These are phyloP conservation scores for Penicillium longicatenatum DNA, from an alignment of 495 filamentous ascomycete species.

Conservation along the genomic window DNA sequence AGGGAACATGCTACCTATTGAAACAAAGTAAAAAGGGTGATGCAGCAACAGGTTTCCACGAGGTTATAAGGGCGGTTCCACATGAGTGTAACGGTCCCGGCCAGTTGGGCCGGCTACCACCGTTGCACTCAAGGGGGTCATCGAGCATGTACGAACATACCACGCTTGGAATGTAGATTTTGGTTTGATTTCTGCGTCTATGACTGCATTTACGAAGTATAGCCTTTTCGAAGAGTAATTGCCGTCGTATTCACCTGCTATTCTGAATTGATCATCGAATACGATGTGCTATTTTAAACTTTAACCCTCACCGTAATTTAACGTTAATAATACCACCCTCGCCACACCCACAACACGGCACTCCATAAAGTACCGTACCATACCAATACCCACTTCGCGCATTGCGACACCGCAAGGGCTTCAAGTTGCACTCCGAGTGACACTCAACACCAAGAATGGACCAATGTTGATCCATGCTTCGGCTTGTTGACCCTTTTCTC, in stretches of 20 bases:
- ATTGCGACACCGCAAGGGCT: slow-evolving; percentile 34
- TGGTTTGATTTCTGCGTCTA: too few relatives aligned
- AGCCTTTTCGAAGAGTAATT: not conserved
- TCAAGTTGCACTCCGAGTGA: slow-evolving; percentile 32
- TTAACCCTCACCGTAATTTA: not conserved
- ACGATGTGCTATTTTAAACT: not conserved
- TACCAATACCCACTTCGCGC: slow-evolving; percentile 25
- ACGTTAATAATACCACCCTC: slow-evolving; percentile 5
- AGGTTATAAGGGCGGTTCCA: slow-evolving; percentile 26
- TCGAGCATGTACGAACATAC: slow-evolving; percentile 35
- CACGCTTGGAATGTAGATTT: slow-evolving; percentile 20
- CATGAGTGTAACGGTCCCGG: slow-evolving; percentile 40
- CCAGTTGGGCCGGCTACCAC: slow-evolving; percentile 42
- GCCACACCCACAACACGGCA: not conserved
- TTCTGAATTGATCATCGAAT: not conserved
- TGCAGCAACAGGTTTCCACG: slow-evolving; percentile 9
- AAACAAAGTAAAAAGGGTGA: not conserved
- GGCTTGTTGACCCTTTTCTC: slow-evolving; percentile 5
- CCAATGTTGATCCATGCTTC: slow-evolving; percentile 46
- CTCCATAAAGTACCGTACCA: slow-evolving; percentile 8
- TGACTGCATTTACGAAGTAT: not conserved
- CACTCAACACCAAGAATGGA: slow-evolving; percentile 35
- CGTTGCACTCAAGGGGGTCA: slow-evolving; percentile 45
- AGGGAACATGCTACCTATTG: not conserved
- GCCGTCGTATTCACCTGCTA: not conserved